phyloP scores from a whole-genome alignment of 2,329 filamentous ascomycete genomes.

The Biscogniauxia mediterranea region DNA sequence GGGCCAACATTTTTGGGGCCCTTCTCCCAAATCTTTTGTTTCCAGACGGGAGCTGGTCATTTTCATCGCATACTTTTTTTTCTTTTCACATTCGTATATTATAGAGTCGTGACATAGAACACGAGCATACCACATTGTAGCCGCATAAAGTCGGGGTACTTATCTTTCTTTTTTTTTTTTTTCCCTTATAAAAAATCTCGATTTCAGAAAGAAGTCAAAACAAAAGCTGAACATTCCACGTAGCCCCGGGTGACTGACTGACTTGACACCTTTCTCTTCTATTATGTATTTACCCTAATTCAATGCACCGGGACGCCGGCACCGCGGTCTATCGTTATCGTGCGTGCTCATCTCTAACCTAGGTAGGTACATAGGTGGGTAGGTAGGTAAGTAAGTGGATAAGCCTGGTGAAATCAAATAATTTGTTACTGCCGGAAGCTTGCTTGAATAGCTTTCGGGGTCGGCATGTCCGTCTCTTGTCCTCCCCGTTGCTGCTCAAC shows the following conservation, averaged over 20 bases:
- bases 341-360: not conserved
- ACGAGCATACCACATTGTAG: constrained; percentile 14
- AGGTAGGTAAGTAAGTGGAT: not conserved
- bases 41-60: constrained; percentile 29
- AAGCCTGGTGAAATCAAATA: too few species aligned
- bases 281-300: not conserved
- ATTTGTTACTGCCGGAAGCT: too few species aligned
- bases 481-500: not conserved
- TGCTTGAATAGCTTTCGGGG: too few species aligned
- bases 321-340: not conserved
- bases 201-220: not conserved
- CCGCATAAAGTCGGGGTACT: not conserved
- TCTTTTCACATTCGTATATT: constrained; percentile 7
- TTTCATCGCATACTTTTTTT: constrained; percentile 20
- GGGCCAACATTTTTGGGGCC: constrained; percentile 26
- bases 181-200: too few species aligned
- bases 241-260: not conserved
- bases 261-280: not conserved
- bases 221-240: not conserved
- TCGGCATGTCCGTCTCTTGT: too few species aligned
- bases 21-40: constrained; percentile 20
- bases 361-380: not conserved
- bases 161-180: too few species aligned
- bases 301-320: not conserved
- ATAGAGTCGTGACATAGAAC: constrained; percentile 25